Base-by-base conservation (phyloP, 2,329 filamentous ascomycete species). In the Cercospora sesami region DNA sequence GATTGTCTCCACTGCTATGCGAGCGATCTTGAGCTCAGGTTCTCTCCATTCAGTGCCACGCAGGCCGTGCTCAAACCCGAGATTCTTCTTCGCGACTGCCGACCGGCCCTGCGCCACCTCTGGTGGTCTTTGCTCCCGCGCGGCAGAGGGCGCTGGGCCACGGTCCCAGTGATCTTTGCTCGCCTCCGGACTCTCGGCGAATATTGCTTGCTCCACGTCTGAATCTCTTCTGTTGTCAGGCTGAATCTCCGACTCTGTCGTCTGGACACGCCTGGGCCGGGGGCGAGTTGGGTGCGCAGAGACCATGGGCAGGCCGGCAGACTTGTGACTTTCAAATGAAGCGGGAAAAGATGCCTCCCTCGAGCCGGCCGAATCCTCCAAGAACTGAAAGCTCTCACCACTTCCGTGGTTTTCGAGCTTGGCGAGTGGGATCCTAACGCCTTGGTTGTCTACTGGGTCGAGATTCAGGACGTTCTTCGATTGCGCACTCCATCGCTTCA, bases 331-430 rank as follows among this genome's bases (percentile, higher is more conserved):
- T 14, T 75, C 80, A 48, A 85, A 83, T 0, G 86, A 87, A 30
- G 81, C 83, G 21, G 83, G 83, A 36, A 85, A 79, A 4, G 86
- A 88, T 64, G 82, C 82, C 5, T 81, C 82, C 63, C 85, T 81
- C 5, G 87, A 89, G 68, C 86, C 85, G 1, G 85, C 85, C 9
- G 87, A 87, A n/a, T 85, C 85, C 45, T 86, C 88, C 70, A 89
- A 88, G 84, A 89, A 88, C 23, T 83, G 80, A 71, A 89, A 89
- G 75, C 86, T 89, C 69, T 89, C 87, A 6, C 84, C 82, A 26
- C 86, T 89, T 71, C 87, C 83, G 72, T 87, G 85, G 39, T 85
- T 83, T 60, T 81, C 74, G 69, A 83, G 73, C 80, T 80, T 71
- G 74, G 69, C 64, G 12, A 72, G 66, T 71, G 73, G 71, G 74